Base-by-base conservation (phyloP, 2,329 filamentous ascomycete genomes). In the Fusarium marasasianum region DNA sequence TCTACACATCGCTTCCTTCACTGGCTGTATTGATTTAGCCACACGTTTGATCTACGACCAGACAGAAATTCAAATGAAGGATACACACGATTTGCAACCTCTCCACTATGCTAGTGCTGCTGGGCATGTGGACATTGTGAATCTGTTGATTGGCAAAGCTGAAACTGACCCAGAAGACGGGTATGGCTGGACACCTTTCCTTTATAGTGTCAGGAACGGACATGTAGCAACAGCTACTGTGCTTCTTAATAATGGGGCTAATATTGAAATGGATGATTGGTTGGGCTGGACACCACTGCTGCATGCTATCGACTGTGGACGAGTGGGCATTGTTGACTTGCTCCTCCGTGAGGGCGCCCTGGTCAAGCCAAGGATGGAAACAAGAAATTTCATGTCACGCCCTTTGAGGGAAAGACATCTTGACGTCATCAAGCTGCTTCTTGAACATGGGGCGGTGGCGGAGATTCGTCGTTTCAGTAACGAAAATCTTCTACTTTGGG, bases 21-120 rank as follows among this genome's bases (percentile, higher is more conserved):
- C 43, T 26, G 24, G 43, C 24, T 18, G 43, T 13, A 18, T 44
- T 26, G 43, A 26, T 4, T 13, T 44, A 12, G 1, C 10, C 10
- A 26, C 6, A 26, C 43, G 24, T 26, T 44, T 44, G 43, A 44
- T 18, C 15, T 18, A 13, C 24, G 43, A 5, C 24, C n/a, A 26
- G 43, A 10, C 2, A 8, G 17, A 0, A 26, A 26, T 44, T 13
- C 24, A 44, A 5, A 0, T 8, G 1, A 1, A 8, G 15, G 24
- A 26, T 44, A 0, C 0, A 0, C 0, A 1, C 3, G 2, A 0
- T 13, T 26, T 18, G 2, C 17, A 13, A 26, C 43, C 43, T 18
- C 15, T 44, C 15, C n/a, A 44, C 43, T 44, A 26, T 18, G 43
- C 43, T 44, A 26, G 43, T 26, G 43, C 24, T 18, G 43, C 24